A percentile compares a stretch with the other conserved stretches of the same genome.
phyloP scores from a whole-genome alignment of 192 early-diverging fungal species.

The Neocallimastix lanati region DNA sequence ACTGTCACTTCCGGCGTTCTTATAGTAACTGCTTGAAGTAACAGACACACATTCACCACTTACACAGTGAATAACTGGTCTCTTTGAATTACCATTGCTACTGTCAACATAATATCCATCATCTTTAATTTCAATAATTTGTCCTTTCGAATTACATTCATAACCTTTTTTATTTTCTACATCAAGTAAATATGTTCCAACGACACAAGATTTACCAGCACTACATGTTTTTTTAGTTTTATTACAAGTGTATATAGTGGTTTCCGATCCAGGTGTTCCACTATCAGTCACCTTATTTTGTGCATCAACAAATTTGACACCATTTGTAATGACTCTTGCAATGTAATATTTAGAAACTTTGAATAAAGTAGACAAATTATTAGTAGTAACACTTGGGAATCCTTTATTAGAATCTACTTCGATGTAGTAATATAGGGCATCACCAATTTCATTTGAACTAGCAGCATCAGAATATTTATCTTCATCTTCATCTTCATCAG shows the following conservation, averaged over 20 bases:
- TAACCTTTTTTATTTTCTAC: neutral
- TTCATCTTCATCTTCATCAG: no score
- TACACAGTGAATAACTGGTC: neutral
- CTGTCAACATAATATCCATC: neutral
- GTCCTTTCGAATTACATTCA: neutral
- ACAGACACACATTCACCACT: neutral
- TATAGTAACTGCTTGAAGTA: neutral
- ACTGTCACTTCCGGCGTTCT: neutral
- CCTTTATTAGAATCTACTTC: neutral
- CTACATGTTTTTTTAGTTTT: neutral
- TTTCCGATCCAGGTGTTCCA: neutral
- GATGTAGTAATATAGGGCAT: neutral
- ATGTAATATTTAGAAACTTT: neutral
- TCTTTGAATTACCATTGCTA: neutral
- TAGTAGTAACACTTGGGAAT: neutral
- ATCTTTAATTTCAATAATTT: neutral
- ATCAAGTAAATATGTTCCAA: neutral
- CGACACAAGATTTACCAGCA: neutral
- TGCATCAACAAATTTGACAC: neutral
- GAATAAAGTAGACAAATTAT: neutral
- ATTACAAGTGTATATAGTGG: neutral
- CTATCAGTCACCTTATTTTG: neutral
- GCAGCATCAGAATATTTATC: neutral
- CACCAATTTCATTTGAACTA: no score
- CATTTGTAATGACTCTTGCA: neutral